These are phyloP conservation scores for Schizophyllum commune DNA, from an alignment of 1,284 basidiomycete species.

Conservation along the genomic window DNA sequence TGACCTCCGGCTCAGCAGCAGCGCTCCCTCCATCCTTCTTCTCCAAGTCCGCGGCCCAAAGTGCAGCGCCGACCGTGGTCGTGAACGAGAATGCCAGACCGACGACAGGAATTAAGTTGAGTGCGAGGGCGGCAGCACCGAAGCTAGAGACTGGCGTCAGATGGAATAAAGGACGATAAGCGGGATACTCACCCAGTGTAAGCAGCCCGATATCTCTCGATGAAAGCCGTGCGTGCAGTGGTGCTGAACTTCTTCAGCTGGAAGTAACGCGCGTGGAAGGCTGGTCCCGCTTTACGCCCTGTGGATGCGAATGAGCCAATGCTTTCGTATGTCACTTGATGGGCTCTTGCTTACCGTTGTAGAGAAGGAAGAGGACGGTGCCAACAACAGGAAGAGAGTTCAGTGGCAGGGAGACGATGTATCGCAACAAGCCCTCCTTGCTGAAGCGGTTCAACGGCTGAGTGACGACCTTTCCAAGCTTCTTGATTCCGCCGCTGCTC, in stretches of 20 bases:
- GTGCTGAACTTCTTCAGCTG: slow-evolving; percentile 53
- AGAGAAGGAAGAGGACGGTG: slow-evolving; percentile 53
- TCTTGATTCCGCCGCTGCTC: slow-evolving; percentile 22
- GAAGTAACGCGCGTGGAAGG: slow-evolving; percentile 62
- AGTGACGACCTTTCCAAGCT: slow-evolving; percentile 29
- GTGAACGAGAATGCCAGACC: slow-evolving; percentile 48
- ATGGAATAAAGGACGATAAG: background rate
- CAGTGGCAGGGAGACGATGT: slow-evolving; percentile 50
- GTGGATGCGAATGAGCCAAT: background rate
- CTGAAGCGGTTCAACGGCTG: slow-evolving; percentile 30
- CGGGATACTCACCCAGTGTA: slow-evolving; percentile 34
- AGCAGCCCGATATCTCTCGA: slow-evolving; percentile 35
- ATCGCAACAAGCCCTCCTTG: slow-evolving; percentile 30
- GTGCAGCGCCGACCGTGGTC: slow-evolving; percentile 58
- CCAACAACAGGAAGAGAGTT: slow-evolving; percentile 65
- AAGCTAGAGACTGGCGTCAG: slow-evolving; percentile 32
- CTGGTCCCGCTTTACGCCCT: slow-evolving; percentile 47
- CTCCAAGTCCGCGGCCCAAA: slow-evolving; percentile 65
- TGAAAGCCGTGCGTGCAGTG: slow-evolving; percentile 40
- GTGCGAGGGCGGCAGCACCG: slow-evolving; percentile 48
- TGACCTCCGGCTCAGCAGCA: background rate
- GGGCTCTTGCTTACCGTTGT: slow-evolving; percentile 30
- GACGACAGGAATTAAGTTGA: slow-evolving; percentile 58
- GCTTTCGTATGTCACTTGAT: background rate
- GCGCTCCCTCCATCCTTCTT: slow-evolving; percentile 9